phyloP scores from a whole-genome alignment of 208 protist species.

The Strigomonas culicis region DNA sequence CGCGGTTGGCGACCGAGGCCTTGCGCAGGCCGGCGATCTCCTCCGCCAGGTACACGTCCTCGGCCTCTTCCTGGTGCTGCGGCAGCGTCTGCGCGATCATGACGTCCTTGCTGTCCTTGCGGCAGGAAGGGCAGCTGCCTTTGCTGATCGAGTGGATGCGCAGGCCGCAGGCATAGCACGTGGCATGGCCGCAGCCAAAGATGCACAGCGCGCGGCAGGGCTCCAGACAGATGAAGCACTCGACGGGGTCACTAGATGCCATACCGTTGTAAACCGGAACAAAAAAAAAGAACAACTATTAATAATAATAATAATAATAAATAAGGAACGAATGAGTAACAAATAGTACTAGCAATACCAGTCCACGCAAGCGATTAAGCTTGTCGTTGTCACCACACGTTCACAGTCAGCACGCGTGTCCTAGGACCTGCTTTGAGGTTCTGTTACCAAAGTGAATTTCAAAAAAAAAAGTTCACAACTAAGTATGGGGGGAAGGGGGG shows the following conservation, averaged over 20 bases:
- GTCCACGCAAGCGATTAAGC: too few relatives aligned
- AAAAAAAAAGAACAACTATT: constrained; percentile 15
- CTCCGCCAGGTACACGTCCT: constrained; percentile 55
- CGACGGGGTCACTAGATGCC: constrained; percentile 24
- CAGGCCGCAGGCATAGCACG: constrained; percentile 82
- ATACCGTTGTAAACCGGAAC: not conserved
- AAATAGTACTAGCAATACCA: too few relatives aligned
- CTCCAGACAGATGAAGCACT: constrained; percentile 83
- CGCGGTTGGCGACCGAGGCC: not conserved
- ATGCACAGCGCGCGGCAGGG: constrained; percentile 62
- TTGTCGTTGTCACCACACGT: too few relatives aligned
- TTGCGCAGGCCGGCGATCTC: constrained; percentile 39
- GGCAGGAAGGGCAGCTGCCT: constrained; percentile 73
- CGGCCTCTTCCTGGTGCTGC: constrained; percentile 17
- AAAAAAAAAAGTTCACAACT: too few relatives aligned
- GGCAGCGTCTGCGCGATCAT: constrained; percentile 49
- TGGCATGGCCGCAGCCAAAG: constrained; percentile 77
- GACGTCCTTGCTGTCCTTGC: constrained; percentile 25
- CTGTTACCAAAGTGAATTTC: too few relatives aligned
- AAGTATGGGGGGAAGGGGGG: too few relatives aligned
- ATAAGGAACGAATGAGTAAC: too few relatives aligned
- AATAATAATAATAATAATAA: constrained; percentile 12
- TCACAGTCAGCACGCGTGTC: too few relatives aligned
- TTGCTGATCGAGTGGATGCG: constrained; percentile 63
- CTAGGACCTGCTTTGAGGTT: too few relatives aligned